phyloP scores from a whole-genome alignment of 257 asterid genomes.

The Salvia miltiorrhiza region DNA sequence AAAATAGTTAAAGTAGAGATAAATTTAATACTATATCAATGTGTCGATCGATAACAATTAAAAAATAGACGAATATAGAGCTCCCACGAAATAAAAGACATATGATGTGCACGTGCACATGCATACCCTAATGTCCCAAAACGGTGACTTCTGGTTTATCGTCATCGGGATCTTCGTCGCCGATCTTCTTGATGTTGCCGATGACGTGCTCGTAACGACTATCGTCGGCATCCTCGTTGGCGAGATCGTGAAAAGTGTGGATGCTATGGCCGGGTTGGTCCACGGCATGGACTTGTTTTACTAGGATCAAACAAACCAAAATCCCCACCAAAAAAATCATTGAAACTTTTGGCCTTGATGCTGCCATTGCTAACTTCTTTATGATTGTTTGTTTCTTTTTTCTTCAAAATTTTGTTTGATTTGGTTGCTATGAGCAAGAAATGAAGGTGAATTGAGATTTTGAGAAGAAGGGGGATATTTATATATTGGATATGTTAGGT shows the following conservation, averaged over 20 bases:
- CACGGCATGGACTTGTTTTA: conserved; percentile 12
- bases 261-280: conserved; percentile 15
- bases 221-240: conserved; percentile 17
- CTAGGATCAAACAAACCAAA: conserved; percentile 17
- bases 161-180: neutral
- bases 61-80: neutral
- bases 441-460: neutral
- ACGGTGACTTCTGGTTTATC: conserved; percentile 5
- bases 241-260: neutral
- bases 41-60: neutral
- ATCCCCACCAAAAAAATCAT: conserved; percentile 6
- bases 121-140: conserved; percentile 18
- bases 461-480: neutral
- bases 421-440: neutral
- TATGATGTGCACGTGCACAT: neutral
- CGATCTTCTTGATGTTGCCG: neutral
- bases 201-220: neutral
- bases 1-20: neutral
- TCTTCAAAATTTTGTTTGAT: neutral
- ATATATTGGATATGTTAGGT: conserved; percentile 5
- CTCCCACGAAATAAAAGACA: neutral
- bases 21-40: neutral
- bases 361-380: conserved; percentile 12
- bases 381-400: neutral
- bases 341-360: conserved; percentile 10